These are phyloP conservation scores for Hypsizygus ulmarius DNA, from an alignment of 1,284 basidiomycete species.

Conservation along the genomic window DNA sequence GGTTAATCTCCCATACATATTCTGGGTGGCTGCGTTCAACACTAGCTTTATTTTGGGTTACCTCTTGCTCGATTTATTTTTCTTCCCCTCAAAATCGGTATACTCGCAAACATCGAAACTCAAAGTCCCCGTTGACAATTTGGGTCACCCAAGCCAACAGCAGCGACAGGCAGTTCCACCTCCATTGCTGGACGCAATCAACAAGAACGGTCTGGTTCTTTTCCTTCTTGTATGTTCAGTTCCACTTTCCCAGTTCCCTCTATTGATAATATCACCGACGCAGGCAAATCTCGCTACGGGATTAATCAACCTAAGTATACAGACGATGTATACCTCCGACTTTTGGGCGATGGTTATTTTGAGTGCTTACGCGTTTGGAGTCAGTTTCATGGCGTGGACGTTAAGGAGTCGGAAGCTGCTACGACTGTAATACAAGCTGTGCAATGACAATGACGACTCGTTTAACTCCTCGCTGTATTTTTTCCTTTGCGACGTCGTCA, in stretches of 20 bases:
- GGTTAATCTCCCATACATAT: conserved; percentile 87
- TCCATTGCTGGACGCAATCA: conserved; percentile 75
- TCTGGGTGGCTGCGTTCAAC: conserved; percentile 92
- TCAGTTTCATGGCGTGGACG: conserved; percentile 54
- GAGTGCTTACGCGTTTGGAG: conserved; percentile 54
- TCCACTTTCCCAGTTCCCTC: not conserved
- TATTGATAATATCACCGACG: not conserved
- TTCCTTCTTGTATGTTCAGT: conserved; percentile 74
- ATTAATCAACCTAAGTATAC: conserved; percentile 75
- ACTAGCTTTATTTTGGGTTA: conserved; percentile 83
- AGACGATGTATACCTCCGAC: conserved; percentile 79
- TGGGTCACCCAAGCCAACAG: conserved; percentile 2
- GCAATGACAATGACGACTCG: too few relatives aligned
- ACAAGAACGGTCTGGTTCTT: conserved; percentile 74
- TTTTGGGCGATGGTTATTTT: conserved; percentile 64
- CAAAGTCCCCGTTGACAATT: conserved; percentile 30
- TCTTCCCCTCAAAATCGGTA: conserved; percentile 47
- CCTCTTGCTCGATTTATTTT: conserved; percentile 69
- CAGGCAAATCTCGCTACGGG: conserved; percentile 91
- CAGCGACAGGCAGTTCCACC: conserved; percentile 40
- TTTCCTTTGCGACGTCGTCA: too few relatives aligned
- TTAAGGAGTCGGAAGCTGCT: conserved; percentile 20
- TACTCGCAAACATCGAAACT: conserved; percentile 37
- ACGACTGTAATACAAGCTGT: conserved; percentile 13
- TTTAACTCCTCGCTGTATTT: too few relatives aligned